Conservation (phyloP, 2,329 filamentous ascomycete genomes). For the Dendrostoma leiphaemia region DNA sequence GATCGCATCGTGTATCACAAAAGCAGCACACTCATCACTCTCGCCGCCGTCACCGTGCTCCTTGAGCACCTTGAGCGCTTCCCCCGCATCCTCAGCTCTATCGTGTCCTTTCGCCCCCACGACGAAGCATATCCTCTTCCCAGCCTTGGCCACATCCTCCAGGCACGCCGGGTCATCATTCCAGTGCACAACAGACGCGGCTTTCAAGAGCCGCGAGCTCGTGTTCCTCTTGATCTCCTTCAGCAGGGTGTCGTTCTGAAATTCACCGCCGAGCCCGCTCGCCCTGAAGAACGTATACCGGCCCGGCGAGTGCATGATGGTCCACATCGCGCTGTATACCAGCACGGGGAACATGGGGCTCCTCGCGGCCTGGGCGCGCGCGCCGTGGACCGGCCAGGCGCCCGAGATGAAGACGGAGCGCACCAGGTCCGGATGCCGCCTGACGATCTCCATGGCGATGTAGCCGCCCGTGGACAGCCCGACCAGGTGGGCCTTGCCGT, state of each 20-base stretch:
- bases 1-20: conserved; percentile 33
- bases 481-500: conserved; percentile 36
- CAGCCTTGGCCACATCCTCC: conserved; percentile 18
- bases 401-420: conserved; percentile 34
- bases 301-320: conserved; percentile 11
- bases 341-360: conserved; percentile 3
- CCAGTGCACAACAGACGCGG: conserved; percentile 19
- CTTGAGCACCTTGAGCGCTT: conserved; percentile 24
- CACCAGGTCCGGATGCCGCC: conserved; percentile 33
- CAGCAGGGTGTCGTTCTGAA: conserved; percentile 28
- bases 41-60: conserved; percentile 27
- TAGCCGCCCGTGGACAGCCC: conserved; percentile 41
- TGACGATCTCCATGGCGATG: conserved; percentile 31
- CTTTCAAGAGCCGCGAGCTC: conserved; percentile 19
- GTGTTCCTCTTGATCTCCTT: conserved; percentile 33
- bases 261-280: conserved; percentile 22
- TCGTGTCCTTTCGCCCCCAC: conserved; percentile 33
- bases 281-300: conserved; percentile 22
- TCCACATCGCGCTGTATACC: conserved; percentile 12
- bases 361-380: background rate
- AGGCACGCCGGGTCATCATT: conserved; percentile 26
- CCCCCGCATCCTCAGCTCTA: conserved; percentile 21
- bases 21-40: conserved; percentile 19
- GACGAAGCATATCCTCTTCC: conserved; percentile 23
- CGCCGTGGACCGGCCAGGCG: conserved; percentile 25